Evolutionary conservation across 805 yeast species (phyloP).

Genomic region (Ascoidea rubescens): DNA sequence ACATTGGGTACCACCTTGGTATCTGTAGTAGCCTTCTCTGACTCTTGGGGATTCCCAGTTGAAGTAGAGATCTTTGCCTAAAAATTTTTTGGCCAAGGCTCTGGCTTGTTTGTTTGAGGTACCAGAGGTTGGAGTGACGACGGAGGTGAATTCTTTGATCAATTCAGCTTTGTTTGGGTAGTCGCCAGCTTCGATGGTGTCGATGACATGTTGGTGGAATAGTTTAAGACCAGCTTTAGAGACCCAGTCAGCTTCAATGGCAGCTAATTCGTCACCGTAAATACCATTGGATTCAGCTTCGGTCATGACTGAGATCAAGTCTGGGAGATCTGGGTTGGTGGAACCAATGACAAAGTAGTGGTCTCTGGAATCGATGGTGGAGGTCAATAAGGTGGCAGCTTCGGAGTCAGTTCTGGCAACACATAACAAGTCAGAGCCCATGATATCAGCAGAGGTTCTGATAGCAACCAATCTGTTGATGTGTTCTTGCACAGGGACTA

Average conservation of each 20-base stretch:
- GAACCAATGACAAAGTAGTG: conserved; percentile 86
- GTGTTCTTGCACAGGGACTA: conserved; percentile 96
- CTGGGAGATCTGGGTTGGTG: conserved; percentile 70
- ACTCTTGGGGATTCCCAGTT: conserved; percentile 94
- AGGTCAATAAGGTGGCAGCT: conserved; percentile 90
- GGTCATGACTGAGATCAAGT: conserved; percentile 64
- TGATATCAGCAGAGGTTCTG: conserved; percentile 88
- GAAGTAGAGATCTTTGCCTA: conserved; percentile 76
- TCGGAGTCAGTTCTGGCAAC: conserved; percentile 97
- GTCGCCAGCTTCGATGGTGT: conserved; percentile 52
- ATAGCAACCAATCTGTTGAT: conserved; percentile 88
- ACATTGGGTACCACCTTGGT: conserved; percentile 93
- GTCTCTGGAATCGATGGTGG: conserved; percentile 89
- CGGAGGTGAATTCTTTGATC: conserved; percentile 48
- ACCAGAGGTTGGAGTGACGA: conserved; percentile 63
- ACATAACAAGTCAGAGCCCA: conserved; percentile 72
- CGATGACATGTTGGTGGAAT: conserved; percentile 85
- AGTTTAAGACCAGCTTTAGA: conserved; percentile 71
- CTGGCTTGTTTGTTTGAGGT: conserved; percentile 73
- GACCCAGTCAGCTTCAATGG: conserved; percentile 74
- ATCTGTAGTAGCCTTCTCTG: conserved; percentile 94
- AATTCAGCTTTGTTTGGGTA: conserved; percentile 47
- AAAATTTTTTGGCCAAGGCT: conserved; percentile 53
- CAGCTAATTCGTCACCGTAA: conserved; percentile 54
- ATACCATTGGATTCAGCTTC: conserved; percentile 70